Base-by-base conservation (phyloP, 257 asterid species). In the Plantago major region DNA sequence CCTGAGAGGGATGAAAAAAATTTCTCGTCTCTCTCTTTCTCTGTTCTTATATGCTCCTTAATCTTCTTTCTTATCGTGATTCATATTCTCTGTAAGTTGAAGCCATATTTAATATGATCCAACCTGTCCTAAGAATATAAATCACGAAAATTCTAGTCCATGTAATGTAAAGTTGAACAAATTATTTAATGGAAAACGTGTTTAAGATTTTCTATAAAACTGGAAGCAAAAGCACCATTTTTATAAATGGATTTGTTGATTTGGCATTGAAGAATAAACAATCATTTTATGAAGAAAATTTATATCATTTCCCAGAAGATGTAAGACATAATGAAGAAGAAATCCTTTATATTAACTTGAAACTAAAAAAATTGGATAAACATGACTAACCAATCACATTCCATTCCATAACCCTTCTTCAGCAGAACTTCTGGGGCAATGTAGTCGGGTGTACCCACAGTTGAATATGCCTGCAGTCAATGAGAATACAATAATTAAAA, bases 331-430 rank as follows among this genome's bases (percentile, higher is more conserved):
- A 60, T 12, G 16, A 48, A 11, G 3, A 19, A n/a, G 40, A 56
- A 33, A n/a, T 56, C 61, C 11, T 43, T 18, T 42, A 60, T 48
- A 60, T 50, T 50, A 65, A 22, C 26, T 22, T 22, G 9, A 55
- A 42, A 46, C 26, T 43, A 48, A 61, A 67, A 37, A 57, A n/a
- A n/a, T 51, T 53, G 30, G 62, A 63, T 44, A 50, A 44, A 66
- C 44, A 65, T 44, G 43, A 74, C 97, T 84, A 72, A 92, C 97
- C 99, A 92, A 73, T 92, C 99, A 71, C 99, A 92, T 80, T 92
- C 99, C 97, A 92, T 76, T 71, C 87, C 98, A 55, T 91, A 91
- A 75, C 98, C 98, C 84, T 91, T 91, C 89, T 91, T 91, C 66
- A 88, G 79, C 74, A 88, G 73, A 73, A 91, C 98, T 73, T 90